These are phyloP conservation scores for Diaporthe helianthi DNA, from an alignment of 2,329 filamentous ascomycete species.

Conservation along the genomic window DNA sequence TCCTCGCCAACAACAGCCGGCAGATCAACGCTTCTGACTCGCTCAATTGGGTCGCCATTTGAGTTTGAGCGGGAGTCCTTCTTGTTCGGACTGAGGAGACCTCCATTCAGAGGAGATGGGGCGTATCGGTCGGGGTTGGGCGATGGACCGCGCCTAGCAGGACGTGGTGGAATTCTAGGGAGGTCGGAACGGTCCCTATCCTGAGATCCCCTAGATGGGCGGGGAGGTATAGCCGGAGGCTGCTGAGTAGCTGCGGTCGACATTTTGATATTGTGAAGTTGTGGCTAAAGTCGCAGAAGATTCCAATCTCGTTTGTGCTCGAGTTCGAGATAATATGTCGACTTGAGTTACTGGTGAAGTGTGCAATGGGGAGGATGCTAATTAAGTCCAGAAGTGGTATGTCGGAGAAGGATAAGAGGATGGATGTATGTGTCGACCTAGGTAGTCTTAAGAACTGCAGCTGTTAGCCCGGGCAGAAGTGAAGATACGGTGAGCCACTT, in stretches of 20 bases:
- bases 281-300: not conserved
- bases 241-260: conserved; percentile 54
- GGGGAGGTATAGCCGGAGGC: conserved; percentile 63
- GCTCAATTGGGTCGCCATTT: conserved; percentile 56
- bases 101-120: conserved; percentile 84
- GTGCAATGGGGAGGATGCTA: not conserved
- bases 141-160: conserved; percentile 78
- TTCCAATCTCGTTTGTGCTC: not conserved
- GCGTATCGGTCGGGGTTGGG: conserved; percentile 81
- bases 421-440: not conserved
- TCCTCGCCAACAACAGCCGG: conserved; percentile 84
- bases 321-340: not conserved
- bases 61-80: conserved; percentile 45
- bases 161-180: conserved; percentile 82
- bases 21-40: conserved; percentile 79
- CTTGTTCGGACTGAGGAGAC: conserved; percentile 52
- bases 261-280: conserved; percentile 46
- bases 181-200: conserved; percentile 53
- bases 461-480: conserved; percentile 16
- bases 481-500: conserved; percentile 24
- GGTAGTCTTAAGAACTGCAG: conserved; percentile 2
- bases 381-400: not conserved
- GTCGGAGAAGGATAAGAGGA: not conserved
- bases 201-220: conserved; percentile 56
- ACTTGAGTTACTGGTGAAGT: not conserved